A percentile compares a stretch with the other conserved stretches of the same genome.
Evolutionary conservation across 2,329 filamentous ascomycete species (phyloP).

Genomic region (Colletotrichum sidae): DNA sequence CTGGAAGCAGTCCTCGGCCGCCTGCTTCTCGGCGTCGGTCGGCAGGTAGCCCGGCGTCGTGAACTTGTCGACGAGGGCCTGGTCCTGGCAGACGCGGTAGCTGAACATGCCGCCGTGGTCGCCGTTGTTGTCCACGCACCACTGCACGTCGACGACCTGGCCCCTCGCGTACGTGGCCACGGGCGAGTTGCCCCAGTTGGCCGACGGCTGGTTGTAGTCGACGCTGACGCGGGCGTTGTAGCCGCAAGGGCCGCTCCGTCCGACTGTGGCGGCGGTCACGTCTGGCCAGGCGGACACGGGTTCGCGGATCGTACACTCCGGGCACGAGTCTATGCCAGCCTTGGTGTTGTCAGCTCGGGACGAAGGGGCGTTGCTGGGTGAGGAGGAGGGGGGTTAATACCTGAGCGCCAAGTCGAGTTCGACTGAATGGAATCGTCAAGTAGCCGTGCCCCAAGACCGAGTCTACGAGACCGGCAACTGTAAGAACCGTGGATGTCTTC

Average conservation of each 20-base stretch:
- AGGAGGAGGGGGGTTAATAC: conserved; percentile 43
- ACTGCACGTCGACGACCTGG: conserved; percentile 61
- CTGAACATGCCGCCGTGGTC: conserved; percentile 68
- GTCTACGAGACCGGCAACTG: conserved; percentile 1
- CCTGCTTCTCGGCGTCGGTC: conserved; percentile 63
- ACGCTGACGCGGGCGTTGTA: conserved; percentile 65
- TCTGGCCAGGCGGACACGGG: conserved; percentile 63
- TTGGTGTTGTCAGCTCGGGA: conserved; percentile 36
- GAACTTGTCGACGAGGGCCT: conserved; percentile 62
- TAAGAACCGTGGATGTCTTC: background rate
- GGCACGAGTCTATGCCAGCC: conserved; percentile 62
- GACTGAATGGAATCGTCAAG: conserved; percentile 55
- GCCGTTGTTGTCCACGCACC: conserved; percentile 68
- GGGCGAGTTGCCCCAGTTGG: conserved; percentile 55
- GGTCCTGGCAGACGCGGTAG: conserved; percentile 65
- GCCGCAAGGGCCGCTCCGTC: conserved; percentile 62
- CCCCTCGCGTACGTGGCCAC: conserved; percentile 59
- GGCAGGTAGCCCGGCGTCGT: conserved; percentile 59
- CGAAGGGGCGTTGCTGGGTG: background rate
- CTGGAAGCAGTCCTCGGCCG: conserved; percentile 64
- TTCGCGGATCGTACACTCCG: conserved; percentile 66
- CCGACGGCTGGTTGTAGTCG: conserved; percentile 62
- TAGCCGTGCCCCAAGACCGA: conserved; percentile 57
- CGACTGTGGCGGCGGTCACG: conserved; percentile 56
- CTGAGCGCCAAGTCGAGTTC: conserved; percentile 56